Base-by-base conservation (phyloP, 169 alveolate species). In the Plasmodium knowlesi region DNA sequence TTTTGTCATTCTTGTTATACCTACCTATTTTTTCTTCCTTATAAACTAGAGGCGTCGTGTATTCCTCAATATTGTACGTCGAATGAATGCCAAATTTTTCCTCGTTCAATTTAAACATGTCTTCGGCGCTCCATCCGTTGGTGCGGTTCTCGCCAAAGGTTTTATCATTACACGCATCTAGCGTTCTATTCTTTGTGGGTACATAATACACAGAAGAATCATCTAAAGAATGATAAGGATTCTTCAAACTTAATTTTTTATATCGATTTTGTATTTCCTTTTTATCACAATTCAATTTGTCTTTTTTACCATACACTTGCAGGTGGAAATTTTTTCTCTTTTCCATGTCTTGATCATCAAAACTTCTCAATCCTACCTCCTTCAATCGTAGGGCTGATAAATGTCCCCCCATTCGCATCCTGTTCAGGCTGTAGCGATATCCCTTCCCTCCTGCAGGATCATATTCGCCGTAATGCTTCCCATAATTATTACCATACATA, bases 51-150 rank as follows among this genome's bases (percentile, higher is more conserved):
- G 98, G 98, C 71, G 89, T 94, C 1, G 97, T 94, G 46, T 95
- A 92, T 2, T 92, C 83, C 76, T 95, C 97, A 39, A 95, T 82
- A 30, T 92, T 88, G 94, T 97, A 97, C 19, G 98, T 97, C 54
- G 98, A 96, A 46, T 93, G 96, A 5, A 97, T 97, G 28, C 98
- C 98, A 91, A 97, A 97, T 67, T 97, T 97, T 84, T 97, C 97
- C 50, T 92, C 96, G 93, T 97, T 97, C 81, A 97, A 93, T 79
- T 97, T 95, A 93, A 97, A 97, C 98, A 97, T 97, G 46, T 97
- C 98, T 74, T 97, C 98, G 0, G 96, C 97, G 70, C 96, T 95
- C 98, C 98, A 97, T 2, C 98, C 98, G 41, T 93, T 84, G 32
- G 95, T 95, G 61, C 94, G 96, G 39, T 89, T 95, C 34, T 92